phyloP scores from a whole-genome alignment of 495 filamentous ascomycete genomes.

The Penicillium dipodomyicola region DNA sequence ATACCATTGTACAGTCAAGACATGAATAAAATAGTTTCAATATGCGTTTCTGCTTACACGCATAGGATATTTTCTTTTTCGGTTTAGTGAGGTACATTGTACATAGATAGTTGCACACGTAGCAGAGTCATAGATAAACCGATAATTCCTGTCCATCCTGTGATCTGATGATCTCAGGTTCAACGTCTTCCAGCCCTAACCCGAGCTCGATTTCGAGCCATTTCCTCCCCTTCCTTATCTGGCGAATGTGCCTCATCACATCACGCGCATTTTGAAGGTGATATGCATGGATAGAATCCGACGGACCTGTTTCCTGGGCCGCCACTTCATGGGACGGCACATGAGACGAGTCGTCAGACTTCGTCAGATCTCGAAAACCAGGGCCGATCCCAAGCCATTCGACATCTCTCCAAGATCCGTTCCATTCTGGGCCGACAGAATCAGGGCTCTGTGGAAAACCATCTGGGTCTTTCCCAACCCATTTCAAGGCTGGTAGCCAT shows the following conservation, averaged over 20 bases:
- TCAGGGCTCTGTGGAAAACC: constrained; percentile 25
- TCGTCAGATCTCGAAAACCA: constrained; percentile 35
- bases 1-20: constrained; percentile 36
- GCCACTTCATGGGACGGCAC: neutral
- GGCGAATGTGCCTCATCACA: constrained; percentile 30
- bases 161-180: constrained; percentile 19
- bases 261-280: constrained; percentile 22
- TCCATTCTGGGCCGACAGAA: constrained; percentile 49
- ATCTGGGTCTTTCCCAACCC: constrained; percentile 34
- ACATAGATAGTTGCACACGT: neutral
- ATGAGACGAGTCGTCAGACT: constrained; percentile 12
- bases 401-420: constrained; percentile 49
- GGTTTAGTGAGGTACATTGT: neutral
- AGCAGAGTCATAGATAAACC: constrained; percentile 2
- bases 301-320: neutral
- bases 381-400: constrained; percentile 50
- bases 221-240: constrained; percentile 34
- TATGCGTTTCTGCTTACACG: neutral
- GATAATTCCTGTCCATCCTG: constrained; percentile 22
- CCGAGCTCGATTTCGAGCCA: constrained; percentile 32
- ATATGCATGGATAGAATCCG: constrained; percentile 15
- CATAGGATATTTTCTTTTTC: neutral
- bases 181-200: constrained; percentile 29
- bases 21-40: constrained; percentile 17
- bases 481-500: constrained; percentile 66